Evolutionary conservation across 768 basidiomycete genomes (phyloP), one percentile per base, ranked within the genome.

Genomic region (Rhodotorula graminis): DNA sequence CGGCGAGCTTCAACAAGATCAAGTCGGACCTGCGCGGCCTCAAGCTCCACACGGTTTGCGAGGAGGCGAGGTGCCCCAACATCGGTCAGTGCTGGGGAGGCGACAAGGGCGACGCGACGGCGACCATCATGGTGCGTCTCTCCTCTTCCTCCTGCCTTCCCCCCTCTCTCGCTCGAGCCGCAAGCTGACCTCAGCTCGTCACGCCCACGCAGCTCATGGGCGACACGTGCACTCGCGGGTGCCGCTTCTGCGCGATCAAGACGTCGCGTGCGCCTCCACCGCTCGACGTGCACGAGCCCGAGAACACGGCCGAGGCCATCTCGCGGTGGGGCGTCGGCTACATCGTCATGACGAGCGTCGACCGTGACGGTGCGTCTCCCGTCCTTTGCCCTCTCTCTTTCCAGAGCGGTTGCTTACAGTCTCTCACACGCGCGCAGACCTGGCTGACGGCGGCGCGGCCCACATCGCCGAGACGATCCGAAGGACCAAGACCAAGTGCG

Each of bases 61-160:
- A 99, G 82, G 96, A 99, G 81, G 96, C 96, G 49, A 86, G 94
- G 73, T 99, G 96, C 84, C 96, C 96, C 0, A 99, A 99, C 79
- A 97, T 99, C 67, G 96, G 95, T n/a, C 95, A 98, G 79, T 99
- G 96, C 79, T 99, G 96, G 96, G 93, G 96, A 55, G 93, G 93
- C 16, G 82, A 81, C 42, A 80, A 81, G 67, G 74, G 65, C 16
- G 88, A 88, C 78, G 96, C 96, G 33, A 99, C 96, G 14, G 96
- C 96, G 19, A 99, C 96, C 6, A 99, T 99, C 80, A 98, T 99
- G 96, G 94, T 92, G 74, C 70, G 85, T 66, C 44, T 12, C 44
- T 60, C 50, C 42, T 50, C 8, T 15, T 46, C 25, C 18, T 8
- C 29, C 44, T 31, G 23, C 47, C 60, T 15, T 46, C 25, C 18